A percentile compares a stretch with the other conserved stretches of the same genome.
These are phyloP conservation scores for Metarhizium humberi DNA, from an alignment of 2,329 filamentous ascomycete species.

Conservation along the genomic window DNA sequence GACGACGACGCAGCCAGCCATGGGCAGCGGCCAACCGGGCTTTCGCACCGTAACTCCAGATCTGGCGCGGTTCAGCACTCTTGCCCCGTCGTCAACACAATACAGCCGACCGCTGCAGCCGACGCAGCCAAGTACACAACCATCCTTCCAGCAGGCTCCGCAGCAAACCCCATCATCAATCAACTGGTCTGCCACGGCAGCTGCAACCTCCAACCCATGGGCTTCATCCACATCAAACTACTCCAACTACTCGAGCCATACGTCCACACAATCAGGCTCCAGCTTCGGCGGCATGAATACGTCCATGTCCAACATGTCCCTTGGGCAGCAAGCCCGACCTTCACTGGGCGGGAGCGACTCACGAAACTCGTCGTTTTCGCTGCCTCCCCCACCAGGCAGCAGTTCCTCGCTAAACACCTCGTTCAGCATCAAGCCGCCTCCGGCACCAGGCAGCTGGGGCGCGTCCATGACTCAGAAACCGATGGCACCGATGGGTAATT, in stretches of 20 bases:
- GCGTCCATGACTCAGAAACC: constrained; percentile 8
- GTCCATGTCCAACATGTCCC: constrained; percentile 39
- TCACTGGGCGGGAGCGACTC: constrained; percentile 16
- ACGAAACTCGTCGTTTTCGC: constrained; percentile 42
- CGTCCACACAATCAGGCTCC: constrained; percentile 17
- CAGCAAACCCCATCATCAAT: constrained; percentile 28
- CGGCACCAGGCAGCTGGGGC: constrained; percentile 19
- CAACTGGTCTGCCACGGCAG: constrained; percentile 39
- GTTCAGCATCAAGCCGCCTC: constrained; percentile 40
- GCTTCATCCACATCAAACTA: constrained; percentile 19
- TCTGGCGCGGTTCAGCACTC: constrained; percentile 41
- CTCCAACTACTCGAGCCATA: constrained; percentile 13
- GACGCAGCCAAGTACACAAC: constrained; percentile 15
- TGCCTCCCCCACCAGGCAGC: constrained; percentile 43
- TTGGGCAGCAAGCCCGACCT: constrained; percentile 30
- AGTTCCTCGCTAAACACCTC: constrained; percentile 17
- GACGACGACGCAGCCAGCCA: constrained; percentile 17
- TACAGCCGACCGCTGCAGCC: constrained; percentile 53
- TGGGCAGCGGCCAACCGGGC: constrained; percentile 17
- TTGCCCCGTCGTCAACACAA: constrained; percentile 52
- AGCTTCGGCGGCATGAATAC: constrained; percentile 27
- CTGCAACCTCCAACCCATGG: constrained; percentile 39
- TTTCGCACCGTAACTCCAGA: constrained; percentile 53
- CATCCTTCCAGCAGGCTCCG: constrained; percentile 18
- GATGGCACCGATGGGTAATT: neutral